A percentile compares a stretch with the other conserved stretches of the same genome.
Evolutionary conservation across 2,329 filamentous ascomycete genomes (phyloP).

Genomic region (Fusarium sp.): DNA sequence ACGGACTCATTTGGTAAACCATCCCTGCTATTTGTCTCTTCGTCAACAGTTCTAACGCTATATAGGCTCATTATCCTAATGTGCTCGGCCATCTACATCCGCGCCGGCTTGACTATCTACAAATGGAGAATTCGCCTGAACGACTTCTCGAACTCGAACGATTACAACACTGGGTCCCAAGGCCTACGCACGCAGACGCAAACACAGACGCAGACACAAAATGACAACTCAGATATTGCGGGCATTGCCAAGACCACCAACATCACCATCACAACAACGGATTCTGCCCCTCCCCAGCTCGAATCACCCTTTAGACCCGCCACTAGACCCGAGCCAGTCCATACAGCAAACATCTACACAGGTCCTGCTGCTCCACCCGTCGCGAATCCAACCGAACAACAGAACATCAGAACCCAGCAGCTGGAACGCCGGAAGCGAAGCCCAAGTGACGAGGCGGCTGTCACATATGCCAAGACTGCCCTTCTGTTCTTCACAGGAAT

Average conservation of each 20-base stretch:
- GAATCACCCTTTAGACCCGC: background rate
- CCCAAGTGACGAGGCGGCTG: conserved; percentile 6
- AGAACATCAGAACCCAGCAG: background rate
- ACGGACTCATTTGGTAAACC: conserved; percentile 15
- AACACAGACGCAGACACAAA: background rate
- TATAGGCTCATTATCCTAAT: conserved; percentile 9
- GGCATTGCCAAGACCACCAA: conserved; percentile 11
- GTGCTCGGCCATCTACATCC: background rate
- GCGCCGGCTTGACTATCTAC: background rate
- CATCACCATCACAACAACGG: conserved; percentile 3
- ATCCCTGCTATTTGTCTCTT: background rate
- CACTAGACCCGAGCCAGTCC: conserved; percentile 3
- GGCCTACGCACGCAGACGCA: background rate
- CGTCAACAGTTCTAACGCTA: background rate
- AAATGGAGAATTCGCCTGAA: conserved; percentile 10
- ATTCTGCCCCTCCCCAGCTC: background rate
- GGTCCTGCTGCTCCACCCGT: background rate
- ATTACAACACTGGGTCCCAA: background rate
- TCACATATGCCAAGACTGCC: conserved; percentile 11
- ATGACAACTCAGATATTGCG: background rate
- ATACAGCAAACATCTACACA: conserved; percentile 1
- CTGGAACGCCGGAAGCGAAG: background rate
- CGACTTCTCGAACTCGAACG: conserved; percentile 9
- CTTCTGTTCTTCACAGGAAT: conserved; percentile 11
- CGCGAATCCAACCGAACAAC: background rate